Evolutionary conservation across 352 stramenopile species (phyloP).

Genomic region (Peronospora belbahrii): DNA sequence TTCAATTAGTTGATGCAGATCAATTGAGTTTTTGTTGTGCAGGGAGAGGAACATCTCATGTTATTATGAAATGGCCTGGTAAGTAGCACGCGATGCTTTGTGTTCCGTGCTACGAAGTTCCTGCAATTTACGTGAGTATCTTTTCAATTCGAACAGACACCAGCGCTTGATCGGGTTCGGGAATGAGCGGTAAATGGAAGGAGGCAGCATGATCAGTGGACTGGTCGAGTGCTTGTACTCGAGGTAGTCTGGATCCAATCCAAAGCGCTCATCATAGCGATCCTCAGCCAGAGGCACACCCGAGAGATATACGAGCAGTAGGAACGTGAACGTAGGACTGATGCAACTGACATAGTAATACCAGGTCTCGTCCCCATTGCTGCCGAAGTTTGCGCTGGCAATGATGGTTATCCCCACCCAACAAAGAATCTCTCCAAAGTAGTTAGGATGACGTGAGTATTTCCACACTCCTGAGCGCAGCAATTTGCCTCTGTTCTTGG

Average conservation of each 20-base stretch:
- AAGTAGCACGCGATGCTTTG: slow-evolving; percentile 14
- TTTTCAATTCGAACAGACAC: slow-evolving; percentile 43
- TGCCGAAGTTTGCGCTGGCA: slow-evolving; percentile 31
- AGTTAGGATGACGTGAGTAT: slow-evolving; percentile 90
- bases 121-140: slow-evolving; percentile 47
- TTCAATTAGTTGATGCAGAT: too few relatives aligned
- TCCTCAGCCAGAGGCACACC: slow-evolving; percentile 59
- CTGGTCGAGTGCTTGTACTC: slow-evolving; percentile 63
- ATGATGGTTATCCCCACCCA: slow-evolving; percentile 63
- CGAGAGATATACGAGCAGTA: slow-evolving; percentile 67
- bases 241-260: slow-evolving; percentile 40
- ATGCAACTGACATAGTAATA: slow-evolving; percentile 41
- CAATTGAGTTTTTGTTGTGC: too few relatives aligned
- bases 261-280: slow-evolving; percentile 57
- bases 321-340: slow-evolving; percentile 43
- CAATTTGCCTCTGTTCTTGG: slow-evolving; percentile 44
- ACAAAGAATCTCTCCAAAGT: slow-evolving; percentile 90
- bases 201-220: slow-evolving; percentile 44
- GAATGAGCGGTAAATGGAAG: slow-evolving; percentile 30
- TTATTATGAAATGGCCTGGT: slow-evolving; percentile 31
- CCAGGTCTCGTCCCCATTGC: slow-evolving; percentile 26
- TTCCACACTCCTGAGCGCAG: slow-evolving; percentile 66
- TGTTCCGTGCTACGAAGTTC: slow-evolving; percentile 12
- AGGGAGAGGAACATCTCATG: too few relatives aligned
- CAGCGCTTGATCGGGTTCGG: slow-evolving; percentile 36